Conservation (phyloP, 768 basidiomycete genomes). For the Pisolithus tinctorius region DNA sequence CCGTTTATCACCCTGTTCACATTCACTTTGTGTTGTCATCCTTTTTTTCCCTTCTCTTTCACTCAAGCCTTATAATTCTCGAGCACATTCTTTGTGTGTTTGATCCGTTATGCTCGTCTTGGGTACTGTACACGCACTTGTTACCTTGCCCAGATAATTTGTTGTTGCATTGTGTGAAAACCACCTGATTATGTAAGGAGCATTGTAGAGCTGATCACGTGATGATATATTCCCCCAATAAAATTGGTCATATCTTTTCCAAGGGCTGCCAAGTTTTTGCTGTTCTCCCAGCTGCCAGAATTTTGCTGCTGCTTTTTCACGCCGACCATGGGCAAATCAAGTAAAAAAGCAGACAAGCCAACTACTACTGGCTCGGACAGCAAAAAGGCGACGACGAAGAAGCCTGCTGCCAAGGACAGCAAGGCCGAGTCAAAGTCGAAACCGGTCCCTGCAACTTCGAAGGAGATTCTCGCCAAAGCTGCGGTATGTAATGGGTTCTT, state of each 20-base stretch:
- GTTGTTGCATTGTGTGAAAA: background rate
- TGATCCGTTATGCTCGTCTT: constrained; percentile 14
- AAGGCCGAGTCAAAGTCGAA: background rate
- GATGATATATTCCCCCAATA: background rate
- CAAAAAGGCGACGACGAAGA: constrained; percentile 8
- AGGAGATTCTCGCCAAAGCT: constrained; percentile 13
- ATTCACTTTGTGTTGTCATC: constrained; percentile 2
- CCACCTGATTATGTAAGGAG: background rate
- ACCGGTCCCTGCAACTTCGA: background rate
- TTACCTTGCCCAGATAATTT: constrained; percentile 15
- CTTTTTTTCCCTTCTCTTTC: constrained; percentile 6
- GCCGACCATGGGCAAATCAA: constrained; percentile 16
- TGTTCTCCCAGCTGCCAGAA: no score
- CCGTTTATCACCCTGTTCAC: constrained; percentile 5
- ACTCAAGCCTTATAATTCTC: constrained; percentile 8
- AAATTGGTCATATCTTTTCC: background rate
- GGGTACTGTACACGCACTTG: constrained; percentile 8
- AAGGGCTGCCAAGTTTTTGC: no score
- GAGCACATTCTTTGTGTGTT: constrained; percentile 17
- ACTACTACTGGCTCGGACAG: constrained; percentile 16
- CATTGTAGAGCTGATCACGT: background rate
- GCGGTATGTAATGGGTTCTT: background rate
- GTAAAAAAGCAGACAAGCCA: constrained; percentile 14
- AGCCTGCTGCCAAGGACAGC: background rate
- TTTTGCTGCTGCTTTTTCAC: background rate